Evolutionary conservation across 352 stramenopile genomes (phyloP), one percentile per base, ranked within the genome.

Genomic region (Sclerospora graminicola): DNA sequence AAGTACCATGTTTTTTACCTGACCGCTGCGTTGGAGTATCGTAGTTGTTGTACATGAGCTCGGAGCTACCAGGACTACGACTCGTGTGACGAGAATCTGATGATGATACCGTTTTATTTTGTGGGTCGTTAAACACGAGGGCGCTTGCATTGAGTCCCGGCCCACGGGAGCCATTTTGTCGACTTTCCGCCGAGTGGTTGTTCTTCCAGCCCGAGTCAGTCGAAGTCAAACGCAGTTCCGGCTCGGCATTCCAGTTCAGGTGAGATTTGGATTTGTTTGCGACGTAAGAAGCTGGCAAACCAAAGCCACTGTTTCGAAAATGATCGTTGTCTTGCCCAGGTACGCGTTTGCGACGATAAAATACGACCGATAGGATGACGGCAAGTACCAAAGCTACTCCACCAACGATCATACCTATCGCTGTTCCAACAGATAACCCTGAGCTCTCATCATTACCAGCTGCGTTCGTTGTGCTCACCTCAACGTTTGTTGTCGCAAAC

Each of bases 71-170:
- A 8, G 46, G 56, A 20, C 51, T 52, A 19, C 29, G 62, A 46
- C 48, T 66, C 2, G 65, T 70, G 50, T 60, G 53, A 14, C 72
- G 57, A 19, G 71, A 82, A 8, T 66, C 69, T 2, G 64, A 81
- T 2, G 75, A 87, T 8, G 71, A 87, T 16, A 67, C 65, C 0
- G 75, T 87, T 41, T 83, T 76, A 29, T 82, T 73, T n/a, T 60
- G 48, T 19, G 56, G 70, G 34, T 85, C 72, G 32, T 85, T 66
- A 40, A 84, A 87, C 20, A 51, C 67, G 16, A 87, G 65, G 0
- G 75, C 72, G 29, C 72, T 84, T 7, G 75, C 72, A 29, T 65
- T 83, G 7, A 87, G 50, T 24, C 54, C 57, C 10, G 72, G 69
- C 0, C 66, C 61, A 48, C 75, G 71, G 31, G 49, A 63, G 1